Conservation (phyloP, 2,329 filamentous ascomycete genomes). For the Hysterium pulicare region DNA sequence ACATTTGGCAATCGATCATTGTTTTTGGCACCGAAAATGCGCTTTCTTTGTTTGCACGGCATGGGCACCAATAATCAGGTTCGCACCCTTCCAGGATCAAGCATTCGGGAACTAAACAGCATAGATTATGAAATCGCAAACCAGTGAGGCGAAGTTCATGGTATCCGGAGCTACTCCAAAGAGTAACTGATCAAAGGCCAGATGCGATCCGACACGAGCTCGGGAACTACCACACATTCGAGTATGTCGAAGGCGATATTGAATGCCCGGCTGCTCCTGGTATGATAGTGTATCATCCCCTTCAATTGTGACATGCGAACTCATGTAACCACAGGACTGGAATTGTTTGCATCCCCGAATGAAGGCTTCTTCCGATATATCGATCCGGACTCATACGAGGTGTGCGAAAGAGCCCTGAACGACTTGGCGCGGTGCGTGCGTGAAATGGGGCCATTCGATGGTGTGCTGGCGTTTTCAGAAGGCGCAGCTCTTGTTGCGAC, state of each 20-base stretch:
- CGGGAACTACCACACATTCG: not conserved
- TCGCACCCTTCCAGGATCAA: not conserved
- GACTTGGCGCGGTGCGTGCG: slow-evolving; percentile 7
- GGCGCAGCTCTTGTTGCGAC: slow-evolving; percentile 9
- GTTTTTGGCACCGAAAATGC: too few relatives aligned
- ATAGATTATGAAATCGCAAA: slow-evolving; percentile 2
- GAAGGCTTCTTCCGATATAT: not conserved
- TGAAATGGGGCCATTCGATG: slow-evolving; percentile 10
- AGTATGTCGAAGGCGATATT: slow-evolving; percentile 4
- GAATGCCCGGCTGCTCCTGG: not conserved
- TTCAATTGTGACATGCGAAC: not conserved
- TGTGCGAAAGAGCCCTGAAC: slow-evolving; percentile 1
- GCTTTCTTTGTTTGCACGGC: slow-evolving; percentile 6
- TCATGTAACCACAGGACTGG: too few relatives aligned
- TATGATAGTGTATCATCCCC: not conserved
- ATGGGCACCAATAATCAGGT: slow-evolving; percentile 2
- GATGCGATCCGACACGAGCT: slow-evolving; percentile 1
- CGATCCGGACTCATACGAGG: not conserved
- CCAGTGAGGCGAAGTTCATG: too few relatives aligned
- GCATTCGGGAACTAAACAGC: too few relatives aligned
- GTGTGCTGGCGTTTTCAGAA: slow-evolving; percentile 11
- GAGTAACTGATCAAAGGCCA: not conserved
- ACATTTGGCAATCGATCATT: too few relatives aligned
- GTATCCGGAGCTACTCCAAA: not conserved
- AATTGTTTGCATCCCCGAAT: not conserved